These are phyloP conservation scores for Pseudogymnoascus sp. DNA, from an alignment of 2,329 filamentous ascomycete genomes.

Conservation along the genomic window DNA sequence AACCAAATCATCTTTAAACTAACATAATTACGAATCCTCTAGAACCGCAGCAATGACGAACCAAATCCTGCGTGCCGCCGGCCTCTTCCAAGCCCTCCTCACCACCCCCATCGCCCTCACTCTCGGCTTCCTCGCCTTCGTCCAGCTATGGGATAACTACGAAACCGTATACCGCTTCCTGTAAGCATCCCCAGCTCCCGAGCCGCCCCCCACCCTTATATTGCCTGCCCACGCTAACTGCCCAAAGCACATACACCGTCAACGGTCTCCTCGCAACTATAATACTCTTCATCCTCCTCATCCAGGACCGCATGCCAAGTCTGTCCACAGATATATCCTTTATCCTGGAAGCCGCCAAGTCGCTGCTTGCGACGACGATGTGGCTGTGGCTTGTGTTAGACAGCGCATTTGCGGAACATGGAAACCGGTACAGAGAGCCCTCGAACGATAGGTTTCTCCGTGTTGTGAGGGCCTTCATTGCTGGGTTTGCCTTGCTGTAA, in stretches of 20 bases:
- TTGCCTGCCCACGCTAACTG: background rate
- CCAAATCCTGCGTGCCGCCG: slow-evolving; percentile 16
- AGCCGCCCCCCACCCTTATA: background rate
- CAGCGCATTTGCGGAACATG: slow-evolving; percentile 11
- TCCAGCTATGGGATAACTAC: slow-evolving; percentile 1
- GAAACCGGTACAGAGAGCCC: background rate
- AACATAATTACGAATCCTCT: background rate
- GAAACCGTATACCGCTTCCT: slow-evolving; percentile 3
- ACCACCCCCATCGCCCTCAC: slow-evolving; percentile 15
- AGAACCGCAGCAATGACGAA: slow-evolving; percentile 11
- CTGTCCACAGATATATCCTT: slow-evolving; percentile 9
- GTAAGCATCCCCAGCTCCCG: background rate
- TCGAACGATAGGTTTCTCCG: background rate
- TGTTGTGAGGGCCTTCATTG: slow-evolving; percentile 15
- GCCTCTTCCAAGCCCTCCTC: slow-evolving; percentile 18
- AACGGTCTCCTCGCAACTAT: slow-evolving; percentile 16
- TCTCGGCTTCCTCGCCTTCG: slow-evolving; percentile 8
- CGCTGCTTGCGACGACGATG: slow-evolving; percentile 13
- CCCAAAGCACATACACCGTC: slow-evolving; percentile 11
- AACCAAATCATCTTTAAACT: background rate
- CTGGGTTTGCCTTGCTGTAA: slow-evolving; percentile 19
- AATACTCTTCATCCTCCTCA: slow-evolving; percentile 18
- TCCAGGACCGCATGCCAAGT: slow-evolving; percentile 14
- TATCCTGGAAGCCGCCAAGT: slow-evolving; percentile 18
- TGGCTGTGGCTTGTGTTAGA: slow-evolving; percentile 22